phyloP scores from a whole-genome alignment of 2,329 filamentous ascomycete species.

The Colletotrichum sp. region DNA sequence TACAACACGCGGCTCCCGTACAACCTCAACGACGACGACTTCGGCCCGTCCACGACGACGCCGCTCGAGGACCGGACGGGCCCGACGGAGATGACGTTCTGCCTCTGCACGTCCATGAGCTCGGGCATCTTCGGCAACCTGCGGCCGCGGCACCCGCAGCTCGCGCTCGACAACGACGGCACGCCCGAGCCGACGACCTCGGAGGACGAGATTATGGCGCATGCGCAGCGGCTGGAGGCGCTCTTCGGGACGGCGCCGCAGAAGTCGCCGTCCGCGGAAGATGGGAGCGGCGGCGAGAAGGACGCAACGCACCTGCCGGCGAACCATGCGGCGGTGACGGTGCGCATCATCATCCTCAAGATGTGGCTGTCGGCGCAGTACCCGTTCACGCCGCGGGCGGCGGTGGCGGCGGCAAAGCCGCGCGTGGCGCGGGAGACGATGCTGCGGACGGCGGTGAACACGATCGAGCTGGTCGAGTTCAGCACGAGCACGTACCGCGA shows the following conservation, averaged over 20 bases:
- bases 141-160: slow-evolving; percentile 39
- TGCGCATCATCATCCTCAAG: slow-evolving; percentile 49
- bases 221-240: slow-evolving; percentile 42
- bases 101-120: slow-evolving; percentile 42
- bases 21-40: slow-evolving; percentile 59
- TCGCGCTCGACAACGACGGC: slow-evolving; percentile 10
- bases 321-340: slow-evolving; percentile 41
- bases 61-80: slow-evolving; percentile 39
- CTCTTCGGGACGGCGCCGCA: slow-evolving; percentile 42
- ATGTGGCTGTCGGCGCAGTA: slow-evolving; percentile 53
- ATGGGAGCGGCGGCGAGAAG: background rate
- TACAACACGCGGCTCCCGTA: slow-evolving; percentile 54
- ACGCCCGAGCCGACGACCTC: slow-evolving; percentile 22
- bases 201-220: slow-evolving; percentile 45
- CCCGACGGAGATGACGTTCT: slow-evolving; percentile 46
- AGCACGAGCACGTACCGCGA: slow-evolving; percentile 36
- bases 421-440: slow-evolving; percentile 45
- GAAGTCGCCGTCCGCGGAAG: slow-evolving; percentile 22
- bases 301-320: slow-evolving; percentile 33
- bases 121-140: slow-evolving; percentile 41
- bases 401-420: slow-evolving; percentile 27
- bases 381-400: slow-evolving; percentile 40
- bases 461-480: slow-evolving; percentile 46
- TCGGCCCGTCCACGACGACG: slow-evolving; percentile 42
- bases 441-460: slow-evolving; percentile 51